Conservation (phyloP, 75 land plant genomes). For the Selaginella moellendorffii region DNA sequence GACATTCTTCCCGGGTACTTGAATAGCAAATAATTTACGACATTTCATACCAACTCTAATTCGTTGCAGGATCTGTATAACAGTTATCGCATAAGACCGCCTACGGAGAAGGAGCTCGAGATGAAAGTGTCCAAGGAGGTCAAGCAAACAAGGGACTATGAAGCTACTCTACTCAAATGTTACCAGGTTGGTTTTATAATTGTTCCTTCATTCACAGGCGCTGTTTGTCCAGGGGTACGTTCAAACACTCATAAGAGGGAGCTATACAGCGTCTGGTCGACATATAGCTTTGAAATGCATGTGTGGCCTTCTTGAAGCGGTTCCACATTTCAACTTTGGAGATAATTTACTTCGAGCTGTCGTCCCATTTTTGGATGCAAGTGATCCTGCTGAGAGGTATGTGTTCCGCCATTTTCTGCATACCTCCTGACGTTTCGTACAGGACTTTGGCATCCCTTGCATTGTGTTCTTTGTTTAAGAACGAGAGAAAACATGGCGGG, state of each 20-base stretch:
- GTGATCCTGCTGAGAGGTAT: neutral
- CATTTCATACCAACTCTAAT: neutral
- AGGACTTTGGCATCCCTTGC: slow-evolving; percentile 61
- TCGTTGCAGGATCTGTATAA: neutral
- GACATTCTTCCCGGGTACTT: slow-evolving; percentile 88
- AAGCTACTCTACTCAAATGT: slow-evolving; percentile 52
- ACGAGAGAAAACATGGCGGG: slow-evolving; percentile 91
- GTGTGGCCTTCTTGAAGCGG: slow-evolving; percentile 67
- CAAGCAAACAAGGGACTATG: slow-evolving; percentile 59
- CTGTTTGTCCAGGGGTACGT: slow-evolving; percentile 56
- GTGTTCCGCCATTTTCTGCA: neutral
- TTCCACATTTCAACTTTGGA: slow-evolving; percentile 87
- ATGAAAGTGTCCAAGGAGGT: slow-evolving; percentile 83
- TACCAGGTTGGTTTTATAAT: slow-evolving; percentile 48
- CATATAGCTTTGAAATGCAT: slow-evolving; percentile 61
- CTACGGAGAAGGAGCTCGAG: slow-evolving; percentile 79
- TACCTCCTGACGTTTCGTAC: slow-evolving; percentile 13
- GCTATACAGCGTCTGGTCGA: slow-evolving; percentile 26
- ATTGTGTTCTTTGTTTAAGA: slow-evolving; percentile 51
- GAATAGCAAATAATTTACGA: neutral
- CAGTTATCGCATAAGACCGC: slow-evolving; percentile 89
- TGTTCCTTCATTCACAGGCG: neutral
- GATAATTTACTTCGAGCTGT: slow-evolving; percentile 50
- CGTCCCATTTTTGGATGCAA: slow-evolving; percentile 38
- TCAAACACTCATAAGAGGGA: slow-evolving; percentile 41